Base-by-base conservation (phyloP, 1,284 basidiomycete species). In the Apiotrichum montevideense region DNA sequence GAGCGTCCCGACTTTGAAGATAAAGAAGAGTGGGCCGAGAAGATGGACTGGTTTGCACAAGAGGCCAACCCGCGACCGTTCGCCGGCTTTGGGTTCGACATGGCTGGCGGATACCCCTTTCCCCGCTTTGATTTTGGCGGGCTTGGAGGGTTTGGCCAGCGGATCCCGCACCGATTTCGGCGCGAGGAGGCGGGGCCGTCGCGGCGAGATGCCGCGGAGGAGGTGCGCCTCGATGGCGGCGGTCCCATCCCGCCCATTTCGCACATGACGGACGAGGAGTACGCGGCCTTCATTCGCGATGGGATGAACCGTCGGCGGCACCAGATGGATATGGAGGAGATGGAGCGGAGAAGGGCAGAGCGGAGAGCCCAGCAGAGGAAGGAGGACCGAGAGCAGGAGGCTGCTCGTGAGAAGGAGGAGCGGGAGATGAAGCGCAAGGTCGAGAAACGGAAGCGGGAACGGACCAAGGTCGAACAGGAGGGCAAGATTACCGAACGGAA, bases 181-280 rank as follows among this genome's bases (percentile, higher is more conserved):
- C 29, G 29, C 29, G 29, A 2, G 14, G 39, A 37, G 29, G 13
- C 13, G 34, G 5, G 15, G 7, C 15, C 51, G 14, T 8, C 35
- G 21, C 35, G 51, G 32, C 57, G 59, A 3, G 47, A 63, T 41
- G 42, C 62, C 4, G 53, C 57, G 35, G 37, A 40, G 11, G 29
- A 29, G 29, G 29, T 29, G 29, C 29, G 29, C 29, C 29, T 29
- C 29, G 29, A 29, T 29, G 29, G 29, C 3, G 29, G 29, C 29
- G 29, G 29, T 3, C 29, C 29, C 29, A 29, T 29, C 0, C 71
- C 71, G 2, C 47, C 60, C 0, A 42, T 72, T 14, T 66, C 65
- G 7, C 42, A 21, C 2, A 70, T 71, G 67, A 61, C 52, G 0
- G 64, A 65, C 35, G 57, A 59, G 15, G 66, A 69, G 43, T 71